A percentile compares a stretch with the other conserved stretches of the same genome.
Conservation (phyloP, 495 filamentous ascomycete species). For the Neurospora intermedia region DNA sequence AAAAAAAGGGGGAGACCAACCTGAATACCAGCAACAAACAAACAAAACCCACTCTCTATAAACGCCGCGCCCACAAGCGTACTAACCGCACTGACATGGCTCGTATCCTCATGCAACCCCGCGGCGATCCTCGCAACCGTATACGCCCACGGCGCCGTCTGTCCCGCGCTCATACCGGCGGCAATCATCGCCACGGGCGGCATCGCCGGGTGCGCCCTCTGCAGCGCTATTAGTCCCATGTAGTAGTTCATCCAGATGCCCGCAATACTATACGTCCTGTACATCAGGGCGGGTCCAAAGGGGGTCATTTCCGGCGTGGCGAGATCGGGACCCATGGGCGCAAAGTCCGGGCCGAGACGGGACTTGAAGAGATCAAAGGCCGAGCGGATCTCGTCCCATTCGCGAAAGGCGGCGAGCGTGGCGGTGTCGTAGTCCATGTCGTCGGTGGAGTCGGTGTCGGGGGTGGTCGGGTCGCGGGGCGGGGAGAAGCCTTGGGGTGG, state of each 20-base stretch:
- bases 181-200: slow-evolving; percentile 84
- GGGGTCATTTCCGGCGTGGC: slow-evolving; percentile 48
- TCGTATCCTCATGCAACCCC: slow-evolving; percentile 59
- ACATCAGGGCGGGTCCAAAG: slow-evolving; percentile 74
- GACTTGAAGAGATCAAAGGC: slow-evolving; percentile 57
- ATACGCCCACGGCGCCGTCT: slow-evolving; percentile 59
- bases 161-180: slow-evolving; percentile 55
- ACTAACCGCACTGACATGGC: slow-evolving; percentile 49
- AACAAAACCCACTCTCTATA: slow-evolving; percentile 63
- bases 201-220: slow-evolving; percentile 78
- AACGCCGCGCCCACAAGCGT: slow-evolving; percentile 73
- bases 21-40: slow-evolving; percentile 78
- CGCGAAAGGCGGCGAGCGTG: slow-evolving; percentile 57
- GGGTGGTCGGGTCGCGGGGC: slow-evolving; percentile 26
- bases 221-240: slow-evolving; percentile 65
- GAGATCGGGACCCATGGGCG: slow-evolving; percentile 64
- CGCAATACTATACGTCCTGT: slow-evolving; percentile 75
- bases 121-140: slow-evolving; percentile 73
- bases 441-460: slow-evolving; percentile 21
- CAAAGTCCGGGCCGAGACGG: slow-evolving; percentile 65
- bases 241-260: slow-evolving; percentile 79
- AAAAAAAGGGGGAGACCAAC: slow-evolving; percentile 17
- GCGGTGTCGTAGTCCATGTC: slow-evolving; percentile 45
- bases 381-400: slow-evolving; percentile 66
- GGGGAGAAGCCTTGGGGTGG: slow-evolving; percentile 50